phyloP scores from a whole-genome alignment of 345 rosid genomes.

The Camelina hispida region DNA sequence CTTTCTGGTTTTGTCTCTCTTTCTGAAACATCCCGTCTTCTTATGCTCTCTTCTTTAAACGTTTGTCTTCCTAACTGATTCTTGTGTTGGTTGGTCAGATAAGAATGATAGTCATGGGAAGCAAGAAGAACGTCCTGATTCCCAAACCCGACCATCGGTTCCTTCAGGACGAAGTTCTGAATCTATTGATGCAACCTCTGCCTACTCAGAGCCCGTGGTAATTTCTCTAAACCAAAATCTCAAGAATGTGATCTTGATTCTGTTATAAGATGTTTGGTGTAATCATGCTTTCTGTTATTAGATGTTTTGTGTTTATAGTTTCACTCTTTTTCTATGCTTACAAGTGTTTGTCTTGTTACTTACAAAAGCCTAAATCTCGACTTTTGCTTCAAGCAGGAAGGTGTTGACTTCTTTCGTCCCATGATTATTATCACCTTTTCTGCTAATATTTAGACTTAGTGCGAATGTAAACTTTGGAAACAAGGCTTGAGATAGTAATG shows the following conservation, averaged over 20 bases:
- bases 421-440: slow-evolving; percentile 13
- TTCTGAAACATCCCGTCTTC: neutral
- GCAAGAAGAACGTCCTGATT: slow-evolving; percentile 61
- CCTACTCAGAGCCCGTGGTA: slow-evolving; percentile 72
- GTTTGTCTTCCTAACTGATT: neutral
- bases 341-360: neutral
- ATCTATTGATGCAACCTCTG: slow-evolving; percentile 55
- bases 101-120: slow-evolving; percentile 72
- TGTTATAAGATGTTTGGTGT: neutral
- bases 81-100: slow-evolving; percentile 47
- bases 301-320: neutral
- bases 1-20: slow-evolving; percentile 42
- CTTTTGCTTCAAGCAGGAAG: slow-evolving; percentile 8
- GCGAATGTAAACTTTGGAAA: neutral
- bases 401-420: neutral
- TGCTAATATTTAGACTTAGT: neutral
- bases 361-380: neutral
- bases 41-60: neutral
- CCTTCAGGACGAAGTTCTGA: slow-evolving; percentile 57
- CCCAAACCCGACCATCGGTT: slow-evolving; percentile 51
- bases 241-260: neutral
- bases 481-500: slow-evolving; percentile 1
- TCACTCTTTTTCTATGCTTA: slow-evolving; percentile 5
- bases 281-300: neutral
- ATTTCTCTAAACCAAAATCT: slow-evolving; percentile 15